Evolutionary conservation across 208 protist genomes (phyloP), one percentile per base, ranked within the genome.

Genomic region (Leishmania martiniquensis): DNA sequence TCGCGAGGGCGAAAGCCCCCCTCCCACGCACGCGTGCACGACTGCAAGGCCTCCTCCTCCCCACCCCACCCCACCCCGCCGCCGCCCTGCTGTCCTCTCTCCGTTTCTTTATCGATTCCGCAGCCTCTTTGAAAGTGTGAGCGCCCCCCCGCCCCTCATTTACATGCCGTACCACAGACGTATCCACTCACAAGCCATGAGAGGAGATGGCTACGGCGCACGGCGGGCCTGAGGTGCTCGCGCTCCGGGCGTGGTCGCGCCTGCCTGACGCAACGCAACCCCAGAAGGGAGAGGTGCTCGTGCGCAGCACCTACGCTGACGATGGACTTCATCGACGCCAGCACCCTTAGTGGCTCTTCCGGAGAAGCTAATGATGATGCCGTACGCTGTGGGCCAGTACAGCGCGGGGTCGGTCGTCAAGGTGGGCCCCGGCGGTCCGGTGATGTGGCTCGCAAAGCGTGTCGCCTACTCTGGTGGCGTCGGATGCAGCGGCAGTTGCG

Each of bases 281-380:
- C 20, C 6, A 66, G 34, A 51, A 68, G 10, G 82, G 55, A 45
- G 75, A 92, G 51, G 87, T 93, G n/a, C 78, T 93, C 25, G 87
- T 49, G 22, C 57, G 69, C 34, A 93, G 91, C 80, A 60, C 57
- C 1, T 93, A 91, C 80, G 85, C 90, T 6, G 95, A 95, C 32
- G 85, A n/a, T 98, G 42, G 98, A 98, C 86, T 98, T 98, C 80
- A 97, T 98, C 72, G 97, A 98, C 82, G 96, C 93, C 3, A 98
- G 98, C 87, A 96, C 88, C 78, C 89, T 95, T 55, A 76, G 37
- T 5, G 94, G 96, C 0, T 83, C 98, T 12, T 97, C 95, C 85
- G n/a, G 85, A 85, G 82, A 93, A 92, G 71, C 76, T 85, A 4
- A 72, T n/a, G 52, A 5, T 75, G 32, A 54, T 96, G 42, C 97